Evolutionary conservation across 805 yeast genomes (phyloP).

Genomic region (Metschnikowia orientalis): DNA sequence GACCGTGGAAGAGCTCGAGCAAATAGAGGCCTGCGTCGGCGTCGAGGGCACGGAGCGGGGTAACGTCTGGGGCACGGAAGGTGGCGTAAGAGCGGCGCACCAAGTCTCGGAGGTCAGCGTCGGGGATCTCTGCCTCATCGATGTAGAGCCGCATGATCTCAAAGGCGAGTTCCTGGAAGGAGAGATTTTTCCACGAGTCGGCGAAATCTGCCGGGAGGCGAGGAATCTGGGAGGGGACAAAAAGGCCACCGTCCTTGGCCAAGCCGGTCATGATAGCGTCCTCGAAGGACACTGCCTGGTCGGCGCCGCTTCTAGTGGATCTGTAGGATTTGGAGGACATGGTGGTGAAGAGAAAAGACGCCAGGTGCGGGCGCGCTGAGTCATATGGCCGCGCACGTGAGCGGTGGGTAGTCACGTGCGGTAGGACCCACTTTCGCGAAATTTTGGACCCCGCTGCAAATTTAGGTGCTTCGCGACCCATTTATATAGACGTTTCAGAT

Average conservation of each 20-base stretch:
- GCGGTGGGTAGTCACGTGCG: background rate
- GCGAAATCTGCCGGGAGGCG: conserved; percentile 53
- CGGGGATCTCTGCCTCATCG: conserved; percentile 65
- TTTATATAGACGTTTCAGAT: too few species aligned
- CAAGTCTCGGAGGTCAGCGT: conserved; percentile 59
- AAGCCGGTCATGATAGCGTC: conserved; percentile 85
- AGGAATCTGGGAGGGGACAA: conserved; percentile 83
- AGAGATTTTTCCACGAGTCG: conserved; percentile 63
- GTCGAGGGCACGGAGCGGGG: conserved; percentile 73
- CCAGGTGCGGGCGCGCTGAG: conserved; percentile 2
- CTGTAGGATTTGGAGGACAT: conserved; percentile 44
- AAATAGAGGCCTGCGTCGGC: conserved; percentile 58
- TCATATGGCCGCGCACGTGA: conserved; percentile 5
- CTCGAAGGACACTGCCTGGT: conserved; percentile 61
- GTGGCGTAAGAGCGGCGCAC: conserved; percentile 78
- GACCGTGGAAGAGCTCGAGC: conserved; percentile 96
- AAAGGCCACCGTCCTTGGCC: conserved; percentile 95
- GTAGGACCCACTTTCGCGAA: background rate
- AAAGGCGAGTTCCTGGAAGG: conserved; percentile 84
- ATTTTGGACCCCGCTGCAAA: too few species aligned
- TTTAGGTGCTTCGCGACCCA: too few species aligned
- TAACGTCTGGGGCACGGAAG: conserved; percentile 81
- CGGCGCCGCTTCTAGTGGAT: conserved; percentile 65
- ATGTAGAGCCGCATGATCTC: conserved; percentile 81
- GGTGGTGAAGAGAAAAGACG: background rate